Evolutionary conservation across 805 yeast genomes (phyloP), one percentile per base, ranked within the genome.

Genomic region (Saccharomycopsis fibuligera): DNA sequence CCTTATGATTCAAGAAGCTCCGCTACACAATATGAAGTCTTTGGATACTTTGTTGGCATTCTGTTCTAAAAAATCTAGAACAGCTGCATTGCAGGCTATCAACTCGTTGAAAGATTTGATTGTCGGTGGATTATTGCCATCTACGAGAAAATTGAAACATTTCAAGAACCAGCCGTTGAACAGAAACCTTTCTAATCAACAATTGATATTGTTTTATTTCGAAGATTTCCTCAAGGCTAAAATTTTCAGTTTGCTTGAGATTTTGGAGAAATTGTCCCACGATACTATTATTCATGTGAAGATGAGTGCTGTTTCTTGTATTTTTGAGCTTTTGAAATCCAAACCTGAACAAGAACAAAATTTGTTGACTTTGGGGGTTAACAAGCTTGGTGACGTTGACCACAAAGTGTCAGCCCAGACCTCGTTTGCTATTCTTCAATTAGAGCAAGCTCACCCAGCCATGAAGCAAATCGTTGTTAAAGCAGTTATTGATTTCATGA

Each of bases 341-440:
- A 91, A 90, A 64, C 98, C 99, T 3, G 99, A 93, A 68, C 99
- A 93, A 70, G 99, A 93, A 65, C 95, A 83, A 45, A 93, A 93
- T 64, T 70, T 93, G 56, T 72, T 93, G 58, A 76, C 89, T 58
- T 72, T 93, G 47, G 96, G 96, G 46, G 93, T 89, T 41, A 93
- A 93, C 65, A 93, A 93, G 63, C 72, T 93, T 33, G 99, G 99
- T 67, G 99, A 93, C 62, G 76, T 77, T 39, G 96, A 91, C 54
- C 84, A 86, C 54, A 88, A 88, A 62, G 96, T 93, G 4, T 79
- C 95, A 1, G 85, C 98, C 0, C 86, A 86, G 61, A 79, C 95
- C 1, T 89, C 97, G 4, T 87, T 78, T 63, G 81, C 83, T 55
- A 68, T 93, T 41, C 72, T 90, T 55, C 83, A 83, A 58, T 67